A percentile compares a stretch with the other conserved stretches of the same genome.
These are phyloP conservation scores for Nymphaea thermarum DNA, from an alignment of 164 flowering plant species.

Conservation along the genomic window DNA sequence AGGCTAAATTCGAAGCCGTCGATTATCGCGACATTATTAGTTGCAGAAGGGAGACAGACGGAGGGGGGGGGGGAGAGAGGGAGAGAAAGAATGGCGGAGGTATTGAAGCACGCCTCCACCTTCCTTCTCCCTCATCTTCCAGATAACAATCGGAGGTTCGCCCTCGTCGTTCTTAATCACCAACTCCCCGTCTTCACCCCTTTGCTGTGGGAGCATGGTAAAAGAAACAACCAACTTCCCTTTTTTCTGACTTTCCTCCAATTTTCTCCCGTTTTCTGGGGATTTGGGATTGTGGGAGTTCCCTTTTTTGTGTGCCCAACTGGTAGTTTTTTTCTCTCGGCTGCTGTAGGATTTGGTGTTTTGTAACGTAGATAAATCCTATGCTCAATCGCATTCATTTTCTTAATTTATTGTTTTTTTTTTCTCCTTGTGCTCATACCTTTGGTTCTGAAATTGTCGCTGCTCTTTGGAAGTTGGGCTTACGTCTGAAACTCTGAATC, in stretches of 20 bases:
- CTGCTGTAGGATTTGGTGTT: neutral
- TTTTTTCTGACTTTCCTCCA: conserved; percentile 1
- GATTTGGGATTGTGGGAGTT: neutral
- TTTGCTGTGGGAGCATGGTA: conserved; percentile 81
- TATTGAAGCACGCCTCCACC: conserved; percentile 49
- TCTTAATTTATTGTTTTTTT: neutral
- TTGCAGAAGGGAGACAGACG: too few species aligned
- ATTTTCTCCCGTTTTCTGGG: neutral
- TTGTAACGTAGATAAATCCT: neutral
- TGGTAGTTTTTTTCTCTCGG: neutral
- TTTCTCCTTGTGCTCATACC: neutral
- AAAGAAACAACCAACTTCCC: neutral
- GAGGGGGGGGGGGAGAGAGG: neutral
- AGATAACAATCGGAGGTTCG: conserved; percentile 32
- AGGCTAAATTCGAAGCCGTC: too few species aligned
- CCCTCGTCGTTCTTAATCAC: conserved; percentile 81
- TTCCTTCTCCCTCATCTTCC: conserved; percentile 57
- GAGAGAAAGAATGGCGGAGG: conserved; percentile 21
- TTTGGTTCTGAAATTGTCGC: neutral
- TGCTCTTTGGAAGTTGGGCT: neutral
- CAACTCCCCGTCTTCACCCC: conserved; percentile 76
- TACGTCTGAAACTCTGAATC: neutral
- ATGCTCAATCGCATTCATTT: neutral
- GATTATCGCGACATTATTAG: too few species aligned
- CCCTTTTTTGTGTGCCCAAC: neutral